phyloP scores from a whole-genome alignment of 1,139 yeast genomes.

The Candida tetrigidarum region DNA sequence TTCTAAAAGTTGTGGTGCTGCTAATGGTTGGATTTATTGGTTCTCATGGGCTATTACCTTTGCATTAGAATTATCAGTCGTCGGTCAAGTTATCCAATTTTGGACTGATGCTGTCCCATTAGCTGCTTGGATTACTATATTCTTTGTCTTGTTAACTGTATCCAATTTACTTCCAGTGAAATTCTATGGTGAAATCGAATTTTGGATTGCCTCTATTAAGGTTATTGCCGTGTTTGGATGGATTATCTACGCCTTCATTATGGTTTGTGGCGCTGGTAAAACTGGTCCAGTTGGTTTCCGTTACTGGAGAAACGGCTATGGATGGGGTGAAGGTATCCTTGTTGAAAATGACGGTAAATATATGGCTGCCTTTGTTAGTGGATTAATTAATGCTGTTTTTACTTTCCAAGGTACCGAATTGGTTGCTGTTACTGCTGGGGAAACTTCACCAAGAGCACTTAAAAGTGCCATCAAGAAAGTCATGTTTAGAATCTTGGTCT shows the following conservation, averaged over 20 bases:
- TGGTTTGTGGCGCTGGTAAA: slow-evolving; percentile 74
- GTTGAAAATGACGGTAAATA: slow-evolving; percentile 39
- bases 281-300: slow-evolving; percentile 80
- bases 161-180: slow-evolving; percentile 47
- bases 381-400: slow-evolving; percentile 72
- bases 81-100: slow-evolving; percentile 73
- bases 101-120: slow-evolving; percentile 79
- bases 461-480: slow-evolving; percentile 77
- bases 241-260: slow-evolving; percentile 65
- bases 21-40: slow-evolving; percentile 87
- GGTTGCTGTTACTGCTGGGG: slow-evolving; percentile 90
- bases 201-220: slow-evolving; percentile 62
- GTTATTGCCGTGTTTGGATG: slow-evolving; percentile 75
- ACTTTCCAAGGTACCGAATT: slow-evolving; percentile 83
- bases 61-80: slow-evolving; percentile 80
- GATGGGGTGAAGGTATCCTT: slow-evolving; percentile 70
- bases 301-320: slow-evolving; percentile 94
- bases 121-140: slow-evolving; percentile 78
- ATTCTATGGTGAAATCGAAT: slow-evolving; percentile 51
- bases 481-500: slow-evolving; percentile 75
- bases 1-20: slow-evolving; percentile 75
- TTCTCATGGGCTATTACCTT: slow-evolving; percentile 86
- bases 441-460: slow-evolving; percentile 56
- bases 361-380: slow-evolving; percentile 60
- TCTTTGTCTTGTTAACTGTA: slow-evolving; percentile 44